A percentile compares a stretch with the other conserved stretches of the same genome.
Conservation (phyloP, 345 rosid species). For the Syzygium oleosum region DNA sequence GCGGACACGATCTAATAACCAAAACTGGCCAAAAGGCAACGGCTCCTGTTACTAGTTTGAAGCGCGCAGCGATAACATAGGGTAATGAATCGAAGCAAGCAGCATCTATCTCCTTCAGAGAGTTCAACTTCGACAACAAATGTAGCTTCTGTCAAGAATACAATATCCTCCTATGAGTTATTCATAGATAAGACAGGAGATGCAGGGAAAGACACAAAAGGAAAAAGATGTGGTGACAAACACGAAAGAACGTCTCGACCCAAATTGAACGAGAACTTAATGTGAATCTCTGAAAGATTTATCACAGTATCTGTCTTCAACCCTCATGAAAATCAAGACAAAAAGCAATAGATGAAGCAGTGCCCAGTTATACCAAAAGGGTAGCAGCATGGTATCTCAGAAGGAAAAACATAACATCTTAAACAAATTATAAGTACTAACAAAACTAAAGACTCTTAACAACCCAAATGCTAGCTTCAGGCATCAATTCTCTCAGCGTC, state of each 20-base stretch:
- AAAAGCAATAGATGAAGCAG: background rate
- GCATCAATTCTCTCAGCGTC: constrained; percentile 19
- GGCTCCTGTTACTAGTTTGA: background rate
- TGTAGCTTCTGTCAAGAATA: background rate
- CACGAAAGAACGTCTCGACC: background rate
- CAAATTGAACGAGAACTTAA: background rate
- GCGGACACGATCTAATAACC: background rate
- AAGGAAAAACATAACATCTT: background rate
- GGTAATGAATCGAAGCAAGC: background rate
- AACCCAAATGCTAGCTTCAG: constrained; percentile 3
- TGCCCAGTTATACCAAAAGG: background rate
- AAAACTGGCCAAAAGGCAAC: background rate
- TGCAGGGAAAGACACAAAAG: background rate
- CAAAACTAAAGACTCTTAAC: constrained; percentile 1
- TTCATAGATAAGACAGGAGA: background rate
- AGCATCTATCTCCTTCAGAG: background rate
- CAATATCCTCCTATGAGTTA: background rate
- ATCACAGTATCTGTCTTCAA: background rate
- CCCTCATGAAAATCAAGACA: background rate
- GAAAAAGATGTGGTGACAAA: background rate
- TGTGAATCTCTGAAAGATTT: background rate
- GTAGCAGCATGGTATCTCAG: background rate
- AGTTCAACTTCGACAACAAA: background rate
- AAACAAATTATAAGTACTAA: background rate
- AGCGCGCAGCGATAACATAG: background rate